Percentiles rank a stretch among this genome's conserved stretches.
Evolutionary conservation across 768 basidiomycete species (phyloP).

Genomic region (Rhizopogon vesiculosus): DNA sequence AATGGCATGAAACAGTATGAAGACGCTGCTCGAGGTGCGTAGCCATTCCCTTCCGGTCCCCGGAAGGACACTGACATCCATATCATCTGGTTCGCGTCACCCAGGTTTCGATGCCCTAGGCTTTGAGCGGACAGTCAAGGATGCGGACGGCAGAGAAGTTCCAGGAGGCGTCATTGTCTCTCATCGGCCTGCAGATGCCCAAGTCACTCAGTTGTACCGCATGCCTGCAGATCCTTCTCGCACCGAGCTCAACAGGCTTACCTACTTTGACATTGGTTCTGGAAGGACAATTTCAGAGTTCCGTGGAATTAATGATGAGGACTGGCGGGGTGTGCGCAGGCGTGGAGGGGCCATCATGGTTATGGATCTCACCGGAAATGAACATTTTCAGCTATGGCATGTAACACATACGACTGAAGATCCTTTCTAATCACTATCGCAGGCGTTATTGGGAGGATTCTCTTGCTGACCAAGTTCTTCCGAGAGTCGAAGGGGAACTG

Average conservation of each 20-base stretch:
- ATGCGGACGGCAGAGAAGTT: constrained; percentile 4
- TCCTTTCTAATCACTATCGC: neutral
- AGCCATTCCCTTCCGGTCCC: neutral
- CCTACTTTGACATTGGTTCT: constrained; percentile 34
- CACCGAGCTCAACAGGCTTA: constrained; percentile 29
- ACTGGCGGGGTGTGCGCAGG: constrained; percentile 35
- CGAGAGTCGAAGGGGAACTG: constrained; percentile 32
- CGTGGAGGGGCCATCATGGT: constrained; percentile 31
- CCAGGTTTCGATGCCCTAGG: constrained; percentile 24
- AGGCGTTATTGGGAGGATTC: constrained; percentile 42
- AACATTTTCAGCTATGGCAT: constrained; percentile 38
- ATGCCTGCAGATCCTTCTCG: constrained; percentile 23
- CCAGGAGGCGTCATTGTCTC: constrained; percentile 26
- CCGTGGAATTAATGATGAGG: constrained; percentile 30
- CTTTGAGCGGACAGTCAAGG: constrained; percentile 20
- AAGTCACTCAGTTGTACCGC: constrained; percentile 33
- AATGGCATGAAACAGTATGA: constrained; percentile 34
- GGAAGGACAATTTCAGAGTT: constrained; percentile 32
- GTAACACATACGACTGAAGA: neutral
- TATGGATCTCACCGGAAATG: constrained; percentile 38
- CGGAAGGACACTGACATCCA: neutral
- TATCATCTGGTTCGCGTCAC: neutral
- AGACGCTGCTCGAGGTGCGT: constrained; percentile 30
- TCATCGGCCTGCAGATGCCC: constrained; percentile 36
- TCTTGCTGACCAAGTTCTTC: constrained; percentile 20